These are phyloP conservation scores for Coix lacrymajobi DNA, from an alignment of 176 grass and related monocot genomes.

Conservation along the genomic window DNA sequence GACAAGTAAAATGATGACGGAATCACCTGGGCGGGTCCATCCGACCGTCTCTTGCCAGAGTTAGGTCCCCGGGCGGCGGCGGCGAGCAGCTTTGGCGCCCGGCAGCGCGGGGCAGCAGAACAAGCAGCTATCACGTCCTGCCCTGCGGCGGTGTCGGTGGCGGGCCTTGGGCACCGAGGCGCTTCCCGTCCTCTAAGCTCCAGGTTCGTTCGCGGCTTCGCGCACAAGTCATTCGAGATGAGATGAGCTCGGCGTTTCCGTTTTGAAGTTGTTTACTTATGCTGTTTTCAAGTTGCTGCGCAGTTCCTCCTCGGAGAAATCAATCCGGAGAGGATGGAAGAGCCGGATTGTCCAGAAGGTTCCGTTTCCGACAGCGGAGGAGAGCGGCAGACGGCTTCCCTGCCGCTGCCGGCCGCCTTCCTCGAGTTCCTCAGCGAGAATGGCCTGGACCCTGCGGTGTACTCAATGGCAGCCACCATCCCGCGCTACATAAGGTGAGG, in stretches of 20 bases:
- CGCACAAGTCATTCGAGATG: not conserved
- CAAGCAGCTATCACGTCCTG: not conserved
- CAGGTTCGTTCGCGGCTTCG: not conserved
- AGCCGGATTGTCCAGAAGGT: constrained; percentile 7
- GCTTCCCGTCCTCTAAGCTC: not conserved
- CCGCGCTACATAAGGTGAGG: constrained; percentile 91
- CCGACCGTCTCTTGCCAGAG: not conserved
- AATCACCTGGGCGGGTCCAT: not conserved
- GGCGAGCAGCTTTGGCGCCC: not conserved
- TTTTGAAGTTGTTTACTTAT: not conserved
- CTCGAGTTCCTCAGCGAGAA: constrained; percentile 81
- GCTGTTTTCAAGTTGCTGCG: not conserved
- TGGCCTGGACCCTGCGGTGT: constrained; percentile 67
- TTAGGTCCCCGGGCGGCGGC: not conserved
- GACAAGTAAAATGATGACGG: not conserved
- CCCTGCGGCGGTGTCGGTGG: not conserved
- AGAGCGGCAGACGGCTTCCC: constrained; percentile 1
- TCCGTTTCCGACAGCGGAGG: not conserved
- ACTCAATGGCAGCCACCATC: constrained; percentile 59
- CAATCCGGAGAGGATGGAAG: not conserved
- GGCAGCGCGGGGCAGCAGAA: not conserved
- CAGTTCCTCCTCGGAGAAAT: not conserved
- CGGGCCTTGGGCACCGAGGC: not conserved
- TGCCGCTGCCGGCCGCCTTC: constrained; percentile 59
- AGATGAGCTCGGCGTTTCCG: not conserved